Conservation (phyloP, 2,329 filamentous ascomycete genomes). For the Claviceps fusiformis region DNA sequence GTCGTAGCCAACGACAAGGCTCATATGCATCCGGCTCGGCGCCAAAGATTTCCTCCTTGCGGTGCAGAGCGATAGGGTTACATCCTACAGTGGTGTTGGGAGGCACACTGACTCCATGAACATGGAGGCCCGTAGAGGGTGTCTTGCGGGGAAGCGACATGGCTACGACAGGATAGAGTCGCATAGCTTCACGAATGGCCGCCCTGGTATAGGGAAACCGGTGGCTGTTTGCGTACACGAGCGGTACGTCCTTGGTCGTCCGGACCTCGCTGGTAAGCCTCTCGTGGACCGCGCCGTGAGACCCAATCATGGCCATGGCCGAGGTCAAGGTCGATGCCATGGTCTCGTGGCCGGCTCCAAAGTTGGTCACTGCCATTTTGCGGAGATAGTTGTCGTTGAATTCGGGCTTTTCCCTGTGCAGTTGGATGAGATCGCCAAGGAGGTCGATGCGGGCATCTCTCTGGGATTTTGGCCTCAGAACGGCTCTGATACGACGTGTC, state of each 20-base stretch:
- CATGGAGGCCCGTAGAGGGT: conserved; percentile 19
- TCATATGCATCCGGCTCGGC: conserved; percentile 27
- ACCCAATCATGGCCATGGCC: conserved; percentile 32
- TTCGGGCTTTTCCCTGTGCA: conserved; percentile 30
- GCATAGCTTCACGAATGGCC: conserved; percentile 36
- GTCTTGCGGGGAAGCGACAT: conserved; percentile 37
- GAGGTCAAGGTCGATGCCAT: conserved; percentile 39
- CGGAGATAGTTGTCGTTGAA: conserved; percentile 35
- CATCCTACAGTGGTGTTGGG: conserved; percentile 35
- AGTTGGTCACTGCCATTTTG: conserved; percentile 40
- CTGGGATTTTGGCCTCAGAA: conserved; percentile 14
- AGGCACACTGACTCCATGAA: conserved; percentile 29
- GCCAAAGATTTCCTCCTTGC: conserved; percentile 36
- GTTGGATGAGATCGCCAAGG: conserved; percentile 30
- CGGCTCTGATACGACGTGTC: conserved; percentile 19
- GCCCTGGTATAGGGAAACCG: conserved; percentile 18
- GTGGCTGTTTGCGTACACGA: conserved; percentile 4
- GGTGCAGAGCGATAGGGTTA: conserved; percentile 35
- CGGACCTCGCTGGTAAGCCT: conserved; percentile 22
- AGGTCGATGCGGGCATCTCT: conserved; percentile 26
- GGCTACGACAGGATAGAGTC: conserved; percentile 35
- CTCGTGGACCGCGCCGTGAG: conserved; percentile 19
- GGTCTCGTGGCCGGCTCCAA: conserved; percentile 42
- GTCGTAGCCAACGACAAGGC: conserved; percentile 33
- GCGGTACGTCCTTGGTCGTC: conserved; percentile 4